These are phyloP conservation scores for Radiomyces spectabilis DNA, from an alignment of 192 early-diverging fungal genomes.

Conservation along the genomic window DNA sequence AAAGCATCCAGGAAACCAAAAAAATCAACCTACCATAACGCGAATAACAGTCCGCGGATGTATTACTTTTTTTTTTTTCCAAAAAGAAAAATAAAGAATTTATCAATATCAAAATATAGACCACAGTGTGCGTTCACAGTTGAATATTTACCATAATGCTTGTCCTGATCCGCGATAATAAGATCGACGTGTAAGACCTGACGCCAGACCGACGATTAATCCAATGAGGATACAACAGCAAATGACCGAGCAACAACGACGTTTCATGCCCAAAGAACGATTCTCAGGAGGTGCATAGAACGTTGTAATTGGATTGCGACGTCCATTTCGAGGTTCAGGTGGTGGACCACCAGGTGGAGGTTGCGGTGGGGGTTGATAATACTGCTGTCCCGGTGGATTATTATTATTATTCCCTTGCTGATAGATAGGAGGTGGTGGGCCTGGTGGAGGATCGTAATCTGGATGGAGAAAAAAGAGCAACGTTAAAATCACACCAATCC, in stretches of 20 bases:
- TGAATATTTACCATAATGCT: neutral
- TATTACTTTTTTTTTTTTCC: no score
- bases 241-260: neutral
- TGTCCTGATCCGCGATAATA: no score
- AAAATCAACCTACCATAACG: neutral
- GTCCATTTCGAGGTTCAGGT: neutral
- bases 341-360: neutral
- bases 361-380: conserved; percentile 15
- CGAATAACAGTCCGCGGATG: neutral
- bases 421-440: conserved; percentile 9
- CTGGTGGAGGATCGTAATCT: no score
- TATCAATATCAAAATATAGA: neutral
- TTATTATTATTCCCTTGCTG: neutral
- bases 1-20: no score
- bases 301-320: neutral
- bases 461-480: neutral
- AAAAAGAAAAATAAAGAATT: neutral
- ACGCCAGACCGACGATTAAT: conserved; percentile 8
- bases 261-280: conserved; percentile 1
- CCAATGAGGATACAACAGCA: conserved; percentile 7
- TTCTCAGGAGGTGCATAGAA: conserved; percentile 19
- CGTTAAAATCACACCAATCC: neutral
- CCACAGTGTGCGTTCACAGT: neutral
- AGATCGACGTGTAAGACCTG: conserved; percentile 6
- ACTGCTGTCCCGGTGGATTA: neutral